These are phyloP conservation scores for Piper betle DNA, from an alignment of 164 flowering plant species.

Conservation along the genomic window DNA sequence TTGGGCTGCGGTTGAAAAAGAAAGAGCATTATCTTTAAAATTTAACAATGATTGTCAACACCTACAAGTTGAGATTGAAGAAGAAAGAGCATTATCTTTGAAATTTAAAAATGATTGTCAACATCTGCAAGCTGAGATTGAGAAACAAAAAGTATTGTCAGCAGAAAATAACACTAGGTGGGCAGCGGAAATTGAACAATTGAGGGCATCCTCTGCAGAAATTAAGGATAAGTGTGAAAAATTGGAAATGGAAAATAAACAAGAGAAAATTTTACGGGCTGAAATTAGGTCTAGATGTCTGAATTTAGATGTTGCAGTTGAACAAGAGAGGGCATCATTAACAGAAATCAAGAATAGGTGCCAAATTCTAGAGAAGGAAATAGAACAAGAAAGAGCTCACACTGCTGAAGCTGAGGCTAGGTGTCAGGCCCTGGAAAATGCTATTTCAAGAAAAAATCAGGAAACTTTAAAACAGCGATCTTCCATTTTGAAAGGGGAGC, in stretches of 20 bases:
- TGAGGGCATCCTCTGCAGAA: slow-evolving; percentile 33
- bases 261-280: slow-evolving; percentile 32
- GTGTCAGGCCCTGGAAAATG: slow-evolving; percentile 45
- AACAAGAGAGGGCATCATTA: slow-evolving; percentile 38
- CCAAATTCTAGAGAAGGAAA: slow-evolving; percentile 32
- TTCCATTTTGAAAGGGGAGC: slow-evolving; percentile 23
- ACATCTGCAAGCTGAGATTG: too few relatives aligned
- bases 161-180: too few relatives aligned
- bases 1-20: slow-evolving; percentile 35
- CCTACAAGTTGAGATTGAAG: too few relatives aligned
- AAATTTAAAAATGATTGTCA: too few relatives aligned
- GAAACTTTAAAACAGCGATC: slow-evolving; percentile 26
- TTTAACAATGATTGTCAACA: too few relatives aligned
- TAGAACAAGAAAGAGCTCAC: slow-evolving; percentile 34
- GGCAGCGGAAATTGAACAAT: slow-evolving; percentile 36
- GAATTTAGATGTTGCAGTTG: slow-evolving; percentile 45
- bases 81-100: too few relatives aligned
- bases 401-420: slow-evolving; percentile 29
- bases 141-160: too few relatives aligned
- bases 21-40: too few relatives aligned
- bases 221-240: slow-evolving; percentile 24
- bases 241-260: slow-evolving; percentile 38
- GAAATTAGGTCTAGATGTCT: slow-evolving; percentile 28
- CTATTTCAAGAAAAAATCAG: slow-evolving; percentile 25
- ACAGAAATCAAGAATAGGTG: slow-evolving; percentile 25